These are phyloP conservation scores for Narthecium ossifragum DNA, from an alignment of 106 monocot species.

Conservation along the genomic window DNA sequence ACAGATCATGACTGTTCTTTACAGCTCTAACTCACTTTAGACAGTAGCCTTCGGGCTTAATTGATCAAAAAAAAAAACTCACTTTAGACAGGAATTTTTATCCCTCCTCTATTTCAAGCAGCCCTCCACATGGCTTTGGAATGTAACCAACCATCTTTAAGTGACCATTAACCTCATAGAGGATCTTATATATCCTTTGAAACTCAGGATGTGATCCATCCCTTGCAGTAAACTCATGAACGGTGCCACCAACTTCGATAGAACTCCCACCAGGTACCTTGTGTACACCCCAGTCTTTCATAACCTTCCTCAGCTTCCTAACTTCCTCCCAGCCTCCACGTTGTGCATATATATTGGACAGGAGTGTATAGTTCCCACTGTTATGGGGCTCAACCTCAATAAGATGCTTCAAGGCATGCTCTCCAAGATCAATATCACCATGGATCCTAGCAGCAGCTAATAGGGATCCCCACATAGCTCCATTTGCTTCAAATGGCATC, in stretches of 20 bases:
- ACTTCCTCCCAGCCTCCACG: constrained; percentile 46
- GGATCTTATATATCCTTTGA: constrained; percentile 37
- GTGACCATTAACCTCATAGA: constrained; percentile 30
- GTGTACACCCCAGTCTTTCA: constrained; percentile 48
- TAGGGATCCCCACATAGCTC: constrained; percentile 81
- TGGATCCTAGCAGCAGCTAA: constrained; percentile 45
- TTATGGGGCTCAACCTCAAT: constrained; percentile 71
- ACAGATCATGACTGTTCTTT: too few species aligned
- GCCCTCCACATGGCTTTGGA: constrained; percentile 3
- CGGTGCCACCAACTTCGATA: constrained; percentile 50
- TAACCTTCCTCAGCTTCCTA: constrained; percentile 48
- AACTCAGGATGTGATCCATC: constrained; percentile 54
- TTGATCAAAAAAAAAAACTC: too few species aligned
- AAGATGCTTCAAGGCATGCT: constrained; percentile 48
- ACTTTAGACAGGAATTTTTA: neutral
- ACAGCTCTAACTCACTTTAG: too few species aligned
- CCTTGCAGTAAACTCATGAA: constrained; percentile 64
- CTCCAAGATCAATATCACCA: constrained; percentile 51
- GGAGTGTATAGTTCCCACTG: constrained; percentile 62
- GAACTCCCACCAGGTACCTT: constrained; percentile 65
- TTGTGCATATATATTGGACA: constrained; percentile 68
- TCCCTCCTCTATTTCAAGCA: constrained; percentile 15
- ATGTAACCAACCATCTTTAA: constrained; percentile 30
- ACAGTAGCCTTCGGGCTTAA: too few species aligned
- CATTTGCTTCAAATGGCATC: constrained; percentile 71